phyloP scores from a whole-genome alignment of 352 stramenopile genomes.

The Halophytophthora polymorphica region DNA sequence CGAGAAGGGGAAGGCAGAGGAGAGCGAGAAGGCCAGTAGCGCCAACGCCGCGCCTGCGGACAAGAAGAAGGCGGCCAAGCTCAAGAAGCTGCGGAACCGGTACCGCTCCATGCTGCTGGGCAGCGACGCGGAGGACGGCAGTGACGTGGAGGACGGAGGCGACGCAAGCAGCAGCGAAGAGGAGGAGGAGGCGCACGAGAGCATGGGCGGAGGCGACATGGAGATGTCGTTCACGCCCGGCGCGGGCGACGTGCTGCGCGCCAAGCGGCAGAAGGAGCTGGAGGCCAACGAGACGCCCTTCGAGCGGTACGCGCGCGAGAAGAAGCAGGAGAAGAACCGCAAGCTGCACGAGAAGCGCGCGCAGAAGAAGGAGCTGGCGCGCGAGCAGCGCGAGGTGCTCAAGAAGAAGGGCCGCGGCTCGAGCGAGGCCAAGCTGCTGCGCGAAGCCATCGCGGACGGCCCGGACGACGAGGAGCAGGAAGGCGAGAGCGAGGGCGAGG shows the following conservation, averaged over 20 bases:
- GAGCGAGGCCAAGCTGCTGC: conserved; percentile 51
- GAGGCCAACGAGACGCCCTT: conserved; percentile 82
- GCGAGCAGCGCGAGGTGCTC: conserved; percentile 64
- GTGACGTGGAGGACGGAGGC: conserved; percentile 28
- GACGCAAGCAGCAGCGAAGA: conserved; percentile 6
- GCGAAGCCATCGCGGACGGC: conserved; percentile 50
- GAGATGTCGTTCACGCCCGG: conserved; percentile 83
- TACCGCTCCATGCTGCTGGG: conserved; percentile 80
- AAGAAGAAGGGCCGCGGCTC: conserved; percentile 52
- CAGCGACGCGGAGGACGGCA: conserved; percentile 66
- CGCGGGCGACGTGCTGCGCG: conserved; percentile 59
- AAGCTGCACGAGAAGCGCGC: conserved; percentile 78
- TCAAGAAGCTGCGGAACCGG: conserved; percentile 77
- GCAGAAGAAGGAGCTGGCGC: conserved; percentile 53
- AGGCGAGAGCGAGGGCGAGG: conserved; percentile 20
- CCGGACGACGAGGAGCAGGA: too few relatives aligned
- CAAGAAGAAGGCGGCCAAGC: conserved; percentile 57
- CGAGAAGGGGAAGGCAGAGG: conserved; percentile 21
- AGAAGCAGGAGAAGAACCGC: conserved; percentile 85
- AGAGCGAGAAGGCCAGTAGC: conserved; percentile 13
- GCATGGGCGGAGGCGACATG: conserved; percentile 48
- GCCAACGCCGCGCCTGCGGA: conserved; percentile 9
- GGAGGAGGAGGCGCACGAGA: neutral
- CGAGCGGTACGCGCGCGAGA: conserved; percentile 80
- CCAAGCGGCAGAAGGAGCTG: conserved; percentile 73